These are phyloP conservation scores for Thielaviopsis cerberus DNA, from an alignment of 2,329 filamentous ascomycete species.

Conservation along the genomic window DNA sequence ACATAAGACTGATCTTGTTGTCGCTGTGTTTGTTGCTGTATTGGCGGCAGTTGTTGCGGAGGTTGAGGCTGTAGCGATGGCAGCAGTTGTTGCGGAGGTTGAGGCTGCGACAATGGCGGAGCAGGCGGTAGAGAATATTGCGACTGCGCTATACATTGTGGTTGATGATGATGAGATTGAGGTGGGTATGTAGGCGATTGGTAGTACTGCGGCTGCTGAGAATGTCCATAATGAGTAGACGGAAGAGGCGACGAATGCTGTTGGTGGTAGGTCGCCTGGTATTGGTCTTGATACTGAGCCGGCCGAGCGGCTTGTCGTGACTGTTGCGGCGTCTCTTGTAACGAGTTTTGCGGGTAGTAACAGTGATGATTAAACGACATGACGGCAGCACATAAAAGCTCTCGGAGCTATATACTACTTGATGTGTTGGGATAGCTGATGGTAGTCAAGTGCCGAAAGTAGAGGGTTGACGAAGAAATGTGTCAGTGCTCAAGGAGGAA, in stretches of 20 bases:
- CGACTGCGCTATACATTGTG: not conserved
- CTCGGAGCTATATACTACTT: not conserved
- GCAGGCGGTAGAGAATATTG: not conserved
- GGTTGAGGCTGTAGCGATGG: not conserved
- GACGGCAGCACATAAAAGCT: not conserved
- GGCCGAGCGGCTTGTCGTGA: not conserved
- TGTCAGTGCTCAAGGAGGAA: not conserved
- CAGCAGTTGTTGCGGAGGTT: not conserved
- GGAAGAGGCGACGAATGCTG: not conserved
- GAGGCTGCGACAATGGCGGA: not conserved
- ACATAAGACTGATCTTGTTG: slow-evolving; percentile 24
- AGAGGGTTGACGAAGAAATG: not conserved
- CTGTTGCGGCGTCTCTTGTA: not conserved
- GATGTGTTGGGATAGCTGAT: not conserved
- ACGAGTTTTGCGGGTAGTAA: not conserved
- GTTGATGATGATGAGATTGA: not conserved
- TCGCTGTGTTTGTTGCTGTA: not conserved
- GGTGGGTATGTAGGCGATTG: not conserved
- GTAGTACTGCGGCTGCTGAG: not conserved
- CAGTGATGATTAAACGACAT: slow-evolving; percentile 1
- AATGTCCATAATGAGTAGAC: not conserved
- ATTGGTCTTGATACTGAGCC: not conserved
- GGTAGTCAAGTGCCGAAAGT: not conserved
- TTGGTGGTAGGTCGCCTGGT: not conserved
- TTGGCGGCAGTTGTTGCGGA: not conserved